These are phyloP conservation scores for Tuber calosporum DNA, from an alignment of 495 filamentous ascomycete species.

Conservation along the genomic window DNA sequence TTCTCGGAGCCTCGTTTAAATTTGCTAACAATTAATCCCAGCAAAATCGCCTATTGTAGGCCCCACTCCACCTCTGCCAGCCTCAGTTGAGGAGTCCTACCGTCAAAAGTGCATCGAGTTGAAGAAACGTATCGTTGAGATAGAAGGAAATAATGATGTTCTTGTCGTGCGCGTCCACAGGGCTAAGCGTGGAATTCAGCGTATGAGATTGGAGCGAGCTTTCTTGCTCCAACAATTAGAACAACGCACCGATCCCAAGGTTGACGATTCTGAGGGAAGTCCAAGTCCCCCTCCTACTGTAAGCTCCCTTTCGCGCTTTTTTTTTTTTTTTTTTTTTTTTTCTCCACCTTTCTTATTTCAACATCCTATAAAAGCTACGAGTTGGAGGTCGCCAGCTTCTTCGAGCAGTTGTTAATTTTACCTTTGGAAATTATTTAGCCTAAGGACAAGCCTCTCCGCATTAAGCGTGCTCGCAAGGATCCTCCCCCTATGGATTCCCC, in stretches of 20 bases:
- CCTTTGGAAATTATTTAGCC: slow-evolving; percentile 51
- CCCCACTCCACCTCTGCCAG: slow-evolving; percentile 63
- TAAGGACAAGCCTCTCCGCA: slow-evolving; percentile 81
- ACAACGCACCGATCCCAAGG: slow-evolving; percentile 73
- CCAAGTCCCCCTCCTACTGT: slow-evolving; percentile 65
- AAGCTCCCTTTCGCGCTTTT: slow-evolving; percentile 32
- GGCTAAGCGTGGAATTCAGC: slow-evolving; percentile 71
- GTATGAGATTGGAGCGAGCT: slow-evolving; percentile 81
- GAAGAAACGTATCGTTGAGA: slow-evolving; percentile 79
- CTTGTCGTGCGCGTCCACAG: slow-evolving; percentile 71
- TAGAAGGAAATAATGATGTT: slow-evolving; percentile 80
- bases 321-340: slow-evolving; percentile 5
- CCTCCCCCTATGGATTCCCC: slow-evolving; percentile 38
- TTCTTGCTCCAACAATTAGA: slow-evolving; percentile 83
- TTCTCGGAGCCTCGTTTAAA: slow-evolving; percentile 15
- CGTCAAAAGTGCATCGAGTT: slow-evolving; percentile 94
- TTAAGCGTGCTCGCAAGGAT: slow-evolving; percentile 65
- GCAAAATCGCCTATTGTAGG: slow-evolving; percentile 45
- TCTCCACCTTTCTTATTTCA: background rate
- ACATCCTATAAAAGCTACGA: background rate
- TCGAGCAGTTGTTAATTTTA: slow-evolving; percentile 34
- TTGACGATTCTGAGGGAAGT: slow-evolving; percentile 66
- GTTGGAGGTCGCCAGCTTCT: slow-evolving; percentile 16
- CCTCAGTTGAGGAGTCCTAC: slow-evolving; percentile 92
- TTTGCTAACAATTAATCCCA: slow-evolving; percentile 21